A percentile compares a stretch with the other conserved stretches of the same genome.
Conservation (phyloP, 257 asterid genomes). For the Solanum chiquidenum region DNA sequence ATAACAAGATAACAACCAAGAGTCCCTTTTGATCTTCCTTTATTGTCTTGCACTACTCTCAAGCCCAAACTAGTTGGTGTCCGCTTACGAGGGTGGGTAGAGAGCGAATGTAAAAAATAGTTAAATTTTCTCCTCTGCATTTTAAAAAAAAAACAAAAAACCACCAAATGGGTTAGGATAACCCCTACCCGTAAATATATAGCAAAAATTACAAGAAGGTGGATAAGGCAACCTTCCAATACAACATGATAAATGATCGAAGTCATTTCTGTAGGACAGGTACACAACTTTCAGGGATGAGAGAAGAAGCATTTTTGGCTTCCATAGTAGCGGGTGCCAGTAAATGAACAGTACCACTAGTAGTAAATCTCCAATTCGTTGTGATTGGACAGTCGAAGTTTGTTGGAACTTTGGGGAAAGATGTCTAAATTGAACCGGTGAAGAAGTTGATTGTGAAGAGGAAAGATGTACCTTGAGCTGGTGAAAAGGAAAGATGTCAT, state of each 20-base stretch:
- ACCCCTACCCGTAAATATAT: neutral
- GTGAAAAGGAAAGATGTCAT: neutral
- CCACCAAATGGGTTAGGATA: slow-evolving; percentile 14
- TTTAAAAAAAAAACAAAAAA: slow-evolving; percentile 13
- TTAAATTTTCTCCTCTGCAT: neutral
- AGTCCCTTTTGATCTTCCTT: neutral
- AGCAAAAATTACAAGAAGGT: neutral
- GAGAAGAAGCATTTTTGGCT: neutral
- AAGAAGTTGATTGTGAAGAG: neutral
- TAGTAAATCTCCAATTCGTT: neutral
- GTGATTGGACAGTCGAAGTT: neutral
- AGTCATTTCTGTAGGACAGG: neutral
- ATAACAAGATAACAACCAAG: neutral
- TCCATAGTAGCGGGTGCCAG: neutral
- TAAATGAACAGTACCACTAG: neutral
- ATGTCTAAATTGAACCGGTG: neutral
- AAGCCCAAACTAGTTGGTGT: neutral
- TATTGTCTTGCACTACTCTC: neutral
- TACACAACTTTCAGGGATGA: neutral
- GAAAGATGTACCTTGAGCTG: neutral
- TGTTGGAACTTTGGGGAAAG: neutral
- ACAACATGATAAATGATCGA: neutral
- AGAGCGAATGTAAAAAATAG: neutral
- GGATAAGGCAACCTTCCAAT: neutral
- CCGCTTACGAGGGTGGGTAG: neutral